A percentile compares a stretch with the other conserved stretches of the same genome.
Conservation (phyloP, 768 basidiomycete genomes). For the Boletus rubroflammeus region DNA sequence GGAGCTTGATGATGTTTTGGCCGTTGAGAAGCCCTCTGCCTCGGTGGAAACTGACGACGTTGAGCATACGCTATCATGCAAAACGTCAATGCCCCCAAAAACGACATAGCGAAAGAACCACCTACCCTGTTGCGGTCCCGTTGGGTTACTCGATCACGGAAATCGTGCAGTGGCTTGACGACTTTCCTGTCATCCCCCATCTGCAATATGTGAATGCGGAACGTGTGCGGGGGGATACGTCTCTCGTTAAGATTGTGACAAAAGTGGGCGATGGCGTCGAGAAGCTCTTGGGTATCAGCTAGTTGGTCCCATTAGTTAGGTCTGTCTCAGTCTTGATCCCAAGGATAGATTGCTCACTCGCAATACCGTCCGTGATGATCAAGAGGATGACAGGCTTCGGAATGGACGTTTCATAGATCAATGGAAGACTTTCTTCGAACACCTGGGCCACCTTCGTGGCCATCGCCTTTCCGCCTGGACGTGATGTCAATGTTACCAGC, state of each 20-base stretch:
- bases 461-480: constrained; percentile 14
- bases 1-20: constrained; percentile 17
- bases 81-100: not conserved
- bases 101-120: not conserved
- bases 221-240: constrained; percentile 13
- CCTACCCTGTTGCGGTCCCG: constrained; percentile 15
- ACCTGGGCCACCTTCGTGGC: constrained; percentile 16
- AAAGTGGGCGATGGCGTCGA: constrained; percentile 4
- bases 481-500: not conserved
- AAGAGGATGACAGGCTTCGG: constrained; percentile 12
- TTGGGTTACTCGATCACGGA: constrained; percentile 18
- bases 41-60: constrained; percentile 22
- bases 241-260: constrained; percentile 10
- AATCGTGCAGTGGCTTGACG: constrained; percentile 20
- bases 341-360: constrained; percentile 7
- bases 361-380: constrained; percentile 21
- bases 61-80: constrained; percentile 15
- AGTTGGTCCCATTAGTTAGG: not conserved
- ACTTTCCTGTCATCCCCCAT: constrained; percentile 23
- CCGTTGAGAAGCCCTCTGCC: constrained; percentile 21
- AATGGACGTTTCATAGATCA: not conserved
- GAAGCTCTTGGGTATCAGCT: constrained; percentile 16
- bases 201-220: constrained; percentile 24
- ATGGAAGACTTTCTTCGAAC: constrained; percentile 14
- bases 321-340: not conserved